A percentile compares a stretch with the other conserved stretches of the same genome.
Evolutionary conservation across 2,329 filamentous ascomycete genomes (phyloP).

Genomic region (Sodiomyces alkalinus): DNA sequence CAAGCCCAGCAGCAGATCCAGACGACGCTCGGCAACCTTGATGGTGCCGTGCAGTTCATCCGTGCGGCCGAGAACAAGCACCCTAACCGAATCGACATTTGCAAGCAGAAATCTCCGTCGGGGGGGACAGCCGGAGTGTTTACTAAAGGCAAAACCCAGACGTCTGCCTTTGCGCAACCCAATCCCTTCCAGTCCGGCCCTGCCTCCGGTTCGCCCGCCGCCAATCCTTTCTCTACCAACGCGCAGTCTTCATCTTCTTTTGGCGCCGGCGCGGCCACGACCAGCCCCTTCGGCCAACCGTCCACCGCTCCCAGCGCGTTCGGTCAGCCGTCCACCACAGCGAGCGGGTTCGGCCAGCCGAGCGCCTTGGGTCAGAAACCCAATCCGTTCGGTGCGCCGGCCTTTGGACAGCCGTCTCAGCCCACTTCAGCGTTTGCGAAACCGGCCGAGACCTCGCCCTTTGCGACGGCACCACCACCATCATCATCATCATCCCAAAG

Average conservation of each 20-base stretch:
- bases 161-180: constrained; percentile 17
- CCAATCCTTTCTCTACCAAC: constrained; percentile 6
- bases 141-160: constrained; percentile 18
- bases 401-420: constrained; percentile 25
- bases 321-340: constrained; percentile 23
- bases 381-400: constrained; percentile 16
- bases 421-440: constrained; percentile 15
- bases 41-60: constrained; percentile 59
- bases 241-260: constrained; percentile 3
- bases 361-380: constrained; percentile 12
- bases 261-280: constrained; percentile 1
- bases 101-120: constrained; percentile 27
- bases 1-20: constrained; percentile 59
- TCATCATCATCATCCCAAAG: no score
- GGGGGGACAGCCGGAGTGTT: constrained; percentile 30
- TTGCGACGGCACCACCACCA: no score
- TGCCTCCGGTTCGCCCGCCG: constrained; percentile 4
- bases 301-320: constrained; percentile 21
- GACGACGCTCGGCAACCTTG: constrained; percentile 49
- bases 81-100: constrained; percentile 58
- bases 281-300: constrained; percentile 28
- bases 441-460: not conserved
- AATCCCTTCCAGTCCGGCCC: constrained; percentile 9
- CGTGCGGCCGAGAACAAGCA: constrained; percentile 51
- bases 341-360: constrained; percentile 18